Evolutionary conservation across 2,329 filamentous ascomycete genomes (phyloP), one percentile per base, ranked within the genome.

Genomic region (Epichloe aotearoae): DNA sequence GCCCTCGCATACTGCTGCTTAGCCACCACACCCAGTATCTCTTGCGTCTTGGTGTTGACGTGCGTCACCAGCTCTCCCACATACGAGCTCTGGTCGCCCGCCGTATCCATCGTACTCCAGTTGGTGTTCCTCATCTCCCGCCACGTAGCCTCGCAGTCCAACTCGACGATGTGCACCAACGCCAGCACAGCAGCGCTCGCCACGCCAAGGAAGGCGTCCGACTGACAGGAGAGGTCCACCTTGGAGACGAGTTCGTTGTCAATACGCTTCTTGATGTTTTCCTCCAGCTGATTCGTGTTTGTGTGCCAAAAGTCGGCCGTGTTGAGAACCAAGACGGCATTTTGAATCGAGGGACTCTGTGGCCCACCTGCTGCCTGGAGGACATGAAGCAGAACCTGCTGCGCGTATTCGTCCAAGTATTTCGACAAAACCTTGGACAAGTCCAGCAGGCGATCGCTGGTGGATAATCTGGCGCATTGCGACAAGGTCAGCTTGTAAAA

Each of bases 281-380:
- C 90, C 64, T 97, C 91, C 1, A 98, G 75, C 63, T 97, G 91
- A 46, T 83, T 89, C 46, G 89, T 93, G 33, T 95, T 97, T 26
- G 81, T 82, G 62, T 96, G 91, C 79, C 93, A 98, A 66, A 97
- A 98, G 62, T 98, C 93, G 1, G 93, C 91, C 1, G 93, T 97
- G 64, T 98, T 98, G 46, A 98, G 74, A 1, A 97, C 89, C 3
- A 95, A 72, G 14, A 96, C 78, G 3, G 86, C 79, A 55, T 95
- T 86, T 59, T 95, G 83, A 2, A 93, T 61, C 3, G 73, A 68
- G 2, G 78, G 72, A 0, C 55, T 76, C 60, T 61, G 75, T 66
- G 57, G 75, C 57, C 65, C 80, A 61, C 68, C 86, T 4, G 67
- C 66, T 3, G 67, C 66, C 56, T 82, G 79, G 6, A 84, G 62